Conservation (phyloP, 2,329 filamentous ascomycete species). For the Alternaria triticina region DNA sequence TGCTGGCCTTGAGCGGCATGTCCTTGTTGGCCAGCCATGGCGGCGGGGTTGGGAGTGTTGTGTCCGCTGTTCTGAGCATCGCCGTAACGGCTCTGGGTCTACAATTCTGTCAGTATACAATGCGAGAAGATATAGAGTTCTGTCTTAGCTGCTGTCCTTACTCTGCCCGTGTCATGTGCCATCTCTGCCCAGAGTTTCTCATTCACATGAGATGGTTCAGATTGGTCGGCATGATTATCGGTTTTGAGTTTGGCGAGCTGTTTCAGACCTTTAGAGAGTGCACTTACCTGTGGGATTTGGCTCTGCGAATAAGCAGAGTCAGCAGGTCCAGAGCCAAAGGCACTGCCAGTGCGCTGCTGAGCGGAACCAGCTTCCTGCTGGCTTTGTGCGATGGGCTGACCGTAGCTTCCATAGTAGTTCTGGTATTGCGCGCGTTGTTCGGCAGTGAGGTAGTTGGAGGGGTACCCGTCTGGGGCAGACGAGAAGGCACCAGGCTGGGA, state of each 20-base stretch:
- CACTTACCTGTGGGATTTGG: conserved; percentile 63
- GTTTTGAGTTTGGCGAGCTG: conserved; percentile 1
- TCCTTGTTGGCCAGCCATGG: conserved; percentile 63
- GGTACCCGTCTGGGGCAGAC: conserved; percentile 79
- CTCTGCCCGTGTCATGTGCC: conserved; percentile 4
- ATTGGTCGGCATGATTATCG: conserved; percentile 6
- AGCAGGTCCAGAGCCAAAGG: conserved; percentile 68
- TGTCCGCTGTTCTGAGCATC: conserved; percentile 87
- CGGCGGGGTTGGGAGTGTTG: conserved; percentile 84
- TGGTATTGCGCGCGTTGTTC: conserved; percentile 76
- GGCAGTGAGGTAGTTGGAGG: conserved; percentile 78
- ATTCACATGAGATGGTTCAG: conserved; percentile 1
- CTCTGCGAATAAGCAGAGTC: conserved; percentile 69
- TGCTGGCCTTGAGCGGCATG: conserved; percentile 55
- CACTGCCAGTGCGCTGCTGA: conserved; percentile 79
- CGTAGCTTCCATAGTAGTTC: conserved; percentile 67
- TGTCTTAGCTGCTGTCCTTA: conserved; percentile 7
- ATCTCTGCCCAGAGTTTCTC: conserved; percentile 8
- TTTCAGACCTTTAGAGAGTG: neutral
- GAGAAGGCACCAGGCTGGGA: conserved; percentile 72
- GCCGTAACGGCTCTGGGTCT: conserved; percentile 71
- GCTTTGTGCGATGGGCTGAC: conserved; percentile 59
- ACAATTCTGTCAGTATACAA: conserved; percentile 21
- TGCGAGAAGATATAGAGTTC: neutral
- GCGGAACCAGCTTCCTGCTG: conserved; percentile 73